Evolutionary conservation across 1,284 basidiomycete species (phyloP), one percentile per base, ranked within the genome.

Genomic region (Moesziomyces aphidis): DNA sequence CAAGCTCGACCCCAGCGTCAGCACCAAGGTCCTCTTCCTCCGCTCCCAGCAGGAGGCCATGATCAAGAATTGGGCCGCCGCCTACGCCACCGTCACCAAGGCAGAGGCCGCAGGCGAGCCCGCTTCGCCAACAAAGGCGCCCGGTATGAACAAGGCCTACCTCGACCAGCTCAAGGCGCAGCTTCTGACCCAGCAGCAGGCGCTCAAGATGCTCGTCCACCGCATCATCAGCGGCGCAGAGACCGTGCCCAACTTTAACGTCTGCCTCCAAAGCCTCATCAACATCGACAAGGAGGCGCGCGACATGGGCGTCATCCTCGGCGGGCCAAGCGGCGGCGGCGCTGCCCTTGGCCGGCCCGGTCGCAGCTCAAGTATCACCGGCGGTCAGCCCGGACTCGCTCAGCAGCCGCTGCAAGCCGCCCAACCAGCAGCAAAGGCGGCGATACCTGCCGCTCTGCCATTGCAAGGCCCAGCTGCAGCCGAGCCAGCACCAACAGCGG

Each of bases 221-320:
- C 51, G 56, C 13, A 55, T 81, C n/a, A 54, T 71, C 8, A 53
- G 64, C 17, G 74, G 78, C 3, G 55, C 50, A 9, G 62, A 67
- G 28, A 59, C 71, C 5, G 62, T 51, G 8, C 76, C 76, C 10
- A 75, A 79, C 36, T 71, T 81, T 51, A 78, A 77, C 36, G 62
- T 64, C 3, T 69, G 73, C 34, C 39, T 79, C 34, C 78, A 77
- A 53, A 69, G 73, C 28, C 61, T 81, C 51, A 69, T 79, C 28
- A 76, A 67, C 15, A 81, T 81, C 42, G 78, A 79, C 34, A 79
- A 77, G 56, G 79, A 81, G 54, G 79, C 79, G 4, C 64, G 55
- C 39, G 76, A 81, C 47, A 71, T 76, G 57, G 78, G 78, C 17
- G 63, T 81, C 3, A 53, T 66, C 15, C 55, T 81, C 24, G 72